phyloP scores from a whole-genome alignment of 495 filamentous ascomycete genomes.

The Penicillium coprophilum region DNA sequence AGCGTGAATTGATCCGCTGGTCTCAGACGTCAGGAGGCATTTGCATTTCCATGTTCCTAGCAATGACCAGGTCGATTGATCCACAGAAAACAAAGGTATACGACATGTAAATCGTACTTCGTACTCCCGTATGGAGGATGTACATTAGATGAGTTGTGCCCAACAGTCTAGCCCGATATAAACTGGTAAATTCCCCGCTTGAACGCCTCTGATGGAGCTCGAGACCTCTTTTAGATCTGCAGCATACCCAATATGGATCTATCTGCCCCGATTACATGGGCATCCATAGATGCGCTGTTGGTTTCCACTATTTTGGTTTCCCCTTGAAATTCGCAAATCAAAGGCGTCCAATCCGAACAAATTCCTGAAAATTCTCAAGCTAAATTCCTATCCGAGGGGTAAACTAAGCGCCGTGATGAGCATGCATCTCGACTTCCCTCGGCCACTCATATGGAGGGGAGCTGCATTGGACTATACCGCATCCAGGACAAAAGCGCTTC shows the following conservation, averaged over 20 bases:
- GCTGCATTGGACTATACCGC: conserved; percentile 4
- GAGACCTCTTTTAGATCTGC: neutral
- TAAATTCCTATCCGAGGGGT: conserved; percentile 4
- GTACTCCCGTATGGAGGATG: too few relatives aligned
- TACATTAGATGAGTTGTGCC: neutral
- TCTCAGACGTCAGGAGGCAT: neutral
- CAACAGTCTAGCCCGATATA: neutral
- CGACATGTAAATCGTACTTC: neutral
- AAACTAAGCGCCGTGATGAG: conserved; percentile 12
- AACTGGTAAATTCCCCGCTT: neutral
- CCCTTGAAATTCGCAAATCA: neutral
- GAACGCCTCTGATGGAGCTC: neutral
- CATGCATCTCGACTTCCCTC: conserved; percentile 2
- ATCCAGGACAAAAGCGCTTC: conserved; percentile 12
- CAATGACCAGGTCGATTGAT: neutral
- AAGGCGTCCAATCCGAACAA: neutral
- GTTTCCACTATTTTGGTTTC: neutral
- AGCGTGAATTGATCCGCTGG: neutral
- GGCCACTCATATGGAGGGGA: conserved; percentile 7
- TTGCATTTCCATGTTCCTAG: neutral
- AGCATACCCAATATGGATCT: neutral
- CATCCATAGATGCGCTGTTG: neutral
- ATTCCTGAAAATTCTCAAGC: neutral
- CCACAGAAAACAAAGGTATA: neutral
- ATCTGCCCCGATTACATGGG: neutral